Percentiles rank a stretch among this genome's conserved stretches.
phyloP scores from a whole-genome alignment of 441 rosid species.

The Adansonia rubrostipa region DNA sequence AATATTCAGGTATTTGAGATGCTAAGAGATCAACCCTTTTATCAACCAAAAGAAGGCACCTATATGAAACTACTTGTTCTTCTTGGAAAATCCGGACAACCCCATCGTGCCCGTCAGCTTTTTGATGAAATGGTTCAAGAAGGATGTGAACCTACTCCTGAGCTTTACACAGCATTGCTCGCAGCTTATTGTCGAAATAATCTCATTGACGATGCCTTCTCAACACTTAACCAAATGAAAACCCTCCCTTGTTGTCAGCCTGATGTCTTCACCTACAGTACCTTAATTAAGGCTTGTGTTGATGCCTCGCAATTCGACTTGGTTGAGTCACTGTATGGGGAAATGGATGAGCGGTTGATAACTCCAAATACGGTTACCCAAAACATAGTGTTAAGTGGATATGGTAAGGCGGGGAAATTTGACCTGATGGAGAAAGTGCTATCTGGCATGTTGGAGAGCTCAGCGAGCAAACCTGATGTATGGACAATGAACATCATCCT shows the following conservation, averaged over 20 bases:
- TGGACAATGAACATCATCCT: constrained; percentile 94
- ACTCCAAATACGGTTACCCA: constrained; percentile 86
- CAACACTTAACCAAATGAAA: constrained; percentile 67
- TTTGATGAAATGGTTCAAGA: constrained; percentile 80
- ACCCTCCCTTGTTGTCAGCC: constrained; percentile 74
- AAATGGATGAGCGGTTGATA: constrained; percentile 71
- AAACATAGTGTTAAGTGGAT: constrained; percentile 81
- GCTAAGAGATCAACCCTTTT: constrained; percentile 74
- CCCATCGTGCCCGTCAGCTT: constrained; percentile 61
- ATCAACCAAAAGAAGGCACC: constrained; percentile 83
- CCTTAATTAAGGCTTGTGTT: constrained; percentile 72
- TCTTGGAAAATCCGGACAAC: constrained; percentile 70
- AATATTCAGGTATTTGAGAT: constrained; percentile 70
- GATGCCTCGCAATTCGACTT: constrained; percentile 68
- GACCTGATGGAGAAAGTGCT: constrained; percentile 88
- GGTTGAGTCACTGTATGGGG: constrained; percentile 64
- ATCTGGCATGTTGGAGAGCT: constrained; percentile 73
- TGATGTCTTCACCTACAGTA: constrained; percentile 78
- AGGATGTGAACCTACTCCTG: constrained; percentile 67
- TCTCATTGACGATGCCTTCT: constrained; percentile 69
- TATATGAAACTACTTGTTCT: constrained; percentile 85
- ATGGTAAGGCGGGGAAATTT: constrained; percentile 71
- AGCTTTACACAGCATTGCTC: constrained; percentile 84
- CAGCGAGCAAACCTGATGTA: constrained; percentile 74
- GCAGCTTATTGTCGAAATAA: constrained; percentile 70